These are phyloP conservation scores for Maudiozyma humilis DNA, from an alignment of 1,139 yeast species.

Conservation along the genomic window DNA sequence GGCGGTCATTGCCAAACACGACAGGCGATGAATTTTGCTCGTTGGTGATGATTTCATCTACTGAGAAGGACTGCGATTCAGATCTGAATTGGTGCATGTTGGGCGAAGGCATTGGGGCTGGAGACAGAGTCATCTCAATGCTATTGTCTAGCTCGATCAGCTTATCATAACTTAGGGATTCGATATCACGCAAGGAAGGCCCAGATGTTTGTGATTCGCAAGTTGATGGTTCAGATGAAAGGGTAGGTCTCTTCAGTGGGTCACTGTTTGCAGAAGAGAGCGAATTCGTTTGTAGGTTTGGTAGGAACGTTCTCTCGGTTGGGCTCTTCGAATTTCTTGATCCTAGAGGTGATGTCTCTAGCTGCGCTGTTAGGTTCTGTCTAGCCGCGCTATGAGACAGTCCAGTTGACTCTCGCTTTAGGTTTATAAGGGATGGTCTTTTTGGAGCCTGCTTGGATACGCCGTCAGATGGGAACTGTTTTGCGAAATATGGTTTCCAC, in stretches of 20 bases:
- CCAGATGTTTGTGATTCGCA: neutral
- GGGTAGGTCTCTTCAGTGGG: neutral
- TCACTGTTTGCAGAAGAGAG: neutral
- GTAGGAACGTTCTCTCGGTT: neutral
- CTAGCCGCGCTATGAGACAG: neutral
- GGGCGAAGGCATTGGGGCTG: slow-evolving; percentile 11
- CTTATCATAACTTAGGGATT: slow-evolving; percentile 21
- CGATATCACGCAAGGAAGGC: slow-evolving; percentile 20
- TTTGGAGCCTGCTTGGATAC: neutral
- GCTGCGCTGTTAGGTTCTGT: neutral
- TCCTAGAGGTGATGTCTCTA: neutral
- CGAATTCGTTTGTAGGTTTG: neutral
- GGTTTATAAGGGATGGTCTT: neutral
- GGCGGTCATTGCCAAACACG: neutral
- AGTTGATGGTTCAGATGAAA: neutral
- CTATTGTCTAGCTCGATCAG: slow-evolving; percentile 21
- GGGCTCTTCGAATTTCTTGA: neutral
- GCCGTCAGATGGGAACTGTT: neutral
- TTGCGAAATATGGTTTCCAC: slow-evolving; percentile 16
- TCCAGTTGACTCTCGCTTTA: neutral
- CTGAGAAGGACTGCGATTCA: slow-evolving; percentile 14
- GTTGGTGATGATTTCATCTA: slow-evolving; percentile 12
- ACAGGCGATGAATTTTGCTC: neutral
- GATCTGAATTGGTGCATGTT: slow-evolving; percentile 11
- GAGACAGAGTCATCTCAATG: slow-evolving; percentile 18